Evolutionary conservation across 2,329 filamentous ascomycete species (phyloP).

Genomic region (Pestalotiopsis sp.): DNA sequence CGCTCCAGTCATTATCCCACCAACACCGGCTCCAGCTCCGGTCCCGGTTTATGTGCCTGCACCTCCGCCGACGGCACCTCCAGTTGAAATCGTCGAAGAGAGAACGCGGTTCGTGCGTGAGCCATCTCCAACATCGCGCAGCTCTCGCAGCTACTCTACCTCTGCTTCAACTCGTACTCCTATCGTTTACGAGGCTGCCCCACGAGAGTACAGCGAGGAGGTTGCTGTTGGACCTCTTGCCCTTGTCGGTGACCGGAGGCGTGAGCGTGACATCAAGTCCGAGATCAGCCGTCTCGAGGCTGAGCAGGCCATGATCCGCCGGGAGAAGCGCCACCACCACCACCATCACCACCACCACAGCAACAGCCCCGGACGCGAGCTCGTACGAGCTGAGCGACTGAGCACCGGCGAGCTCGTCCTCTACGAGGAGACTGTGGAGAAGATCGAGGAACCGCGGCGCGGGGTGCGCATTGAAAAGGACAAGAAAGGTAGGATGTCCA

Average conservation of each 20-base stretch:
- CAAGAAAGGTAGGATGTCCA: conserved; percentile 93
- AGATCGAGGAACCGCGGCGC: conserved; percentile 54
- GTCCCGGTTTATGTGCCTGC: conserved; percentile 18
- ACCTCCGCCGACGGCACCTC: conserved; percentile 20
- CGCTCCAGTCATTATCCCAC: conserved; percentile 20
- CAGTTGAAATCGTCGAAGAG: conserved; percentile 23
- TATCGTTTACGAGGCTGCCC: conserved; percentile 42
- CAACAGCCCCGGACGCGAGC: conserved; percentile 50
- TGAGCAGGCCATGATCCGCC: conserved; percentile 44
- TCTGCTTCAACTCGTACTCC: conserved; percentile 39
- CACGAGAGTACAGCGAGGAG: conserved; percentile 37
- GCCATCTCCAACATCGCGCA: conserved; percentile 45
- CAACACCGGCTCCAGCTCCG: conserved; percentile 7
- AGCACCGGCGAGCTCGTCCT: conserved; percentile 66
- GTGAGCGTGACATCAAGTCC: conserved; percentile 68
- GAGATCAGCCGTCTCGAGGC: conserved; percentile 75
- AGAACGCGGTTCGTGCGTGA: conserved; percentile 50
- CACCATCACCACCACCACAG: conserved; percentile 34
- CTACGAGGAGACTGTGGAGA: conserved; percentile 63
- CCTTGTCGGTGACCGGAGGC: conserved; percentile 39
- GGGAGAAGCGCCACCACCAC: conserved; percentile 23
- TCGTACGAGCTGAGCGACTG: conserved; percentile 59
- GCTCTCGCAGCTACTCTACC: conserved; percentile 32
- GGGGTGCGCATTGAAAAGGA: conserved; percentile 80
- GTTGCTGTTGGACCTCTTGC: conserved; percentile 43